phyloP scores from a whole-genome alignment of 2,329 filamentous ascomycete genomes.

The Epichloe festucae region DNA sequence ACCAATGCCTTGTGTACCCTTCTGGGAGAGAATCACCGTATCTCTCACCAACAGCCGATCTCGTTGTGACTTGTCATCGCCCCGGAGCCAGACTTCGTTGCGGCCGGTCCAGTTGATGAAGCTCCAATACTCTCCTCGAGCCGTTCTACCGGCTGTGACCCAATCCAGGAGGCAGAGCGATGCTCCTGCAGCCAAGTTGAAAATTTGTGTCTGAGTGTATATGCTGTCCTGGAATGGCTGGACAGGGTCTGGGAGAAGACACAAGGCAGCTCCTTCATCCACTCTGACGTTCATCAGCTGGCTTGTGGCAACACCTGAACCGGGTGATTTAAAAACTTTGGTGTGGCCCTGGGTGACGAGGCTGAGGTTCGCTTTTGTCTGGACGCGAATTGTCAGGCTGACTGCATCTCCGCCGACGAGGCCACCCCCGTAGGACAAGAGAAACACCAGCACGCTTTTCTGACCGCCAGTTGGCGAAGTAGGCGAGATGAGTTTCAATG shows the following conservation, averaged over 20 bases:
- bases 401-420: conserved; percentile 80
- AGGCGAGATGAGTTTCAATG: conserved; percentile 83
- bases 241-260: conserved; percentile 76
- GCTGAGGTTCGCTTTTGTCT: conserved; percentile 50
- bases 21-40: conserved; percentile 59
- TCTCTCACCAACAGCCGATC: conserved; percentile 69
- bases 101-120: conserved; percentile 66
- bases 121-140: conserved; percentile 81
- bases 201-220: conserved; percentile 75
- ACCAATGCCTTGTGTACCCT: conserved; percentile 26
- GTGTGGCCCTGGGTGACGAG: conserved; percentile 69
- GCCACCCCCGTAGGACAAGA: conserved; percentile 89
- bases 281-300: conserved; percentile 43
- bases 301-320: conserved; percentile 39
- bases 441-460: conserved; percentile 66
- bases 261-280: conserved; percentile 39
- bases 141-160: conserved; percentile 79
- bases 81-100: conserved; percentile 67
- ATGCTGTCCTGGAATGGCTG: conserved; percentile 78
- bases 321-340: conserved; percentile 79
- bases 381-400: conserved; percentile 55
- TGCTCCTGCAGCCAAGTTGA: conserved; percentile 43
- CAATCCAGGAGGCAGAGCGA: conserved; percentile 81
- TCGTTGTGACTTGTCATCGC: conserved; percentile 19
- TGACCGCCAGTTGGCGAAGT: conserved; percentile 45